phyloP scores from a whole-genome alignment of 768 basidiomycete species.

The Austroboletus eburneus region DNA sequence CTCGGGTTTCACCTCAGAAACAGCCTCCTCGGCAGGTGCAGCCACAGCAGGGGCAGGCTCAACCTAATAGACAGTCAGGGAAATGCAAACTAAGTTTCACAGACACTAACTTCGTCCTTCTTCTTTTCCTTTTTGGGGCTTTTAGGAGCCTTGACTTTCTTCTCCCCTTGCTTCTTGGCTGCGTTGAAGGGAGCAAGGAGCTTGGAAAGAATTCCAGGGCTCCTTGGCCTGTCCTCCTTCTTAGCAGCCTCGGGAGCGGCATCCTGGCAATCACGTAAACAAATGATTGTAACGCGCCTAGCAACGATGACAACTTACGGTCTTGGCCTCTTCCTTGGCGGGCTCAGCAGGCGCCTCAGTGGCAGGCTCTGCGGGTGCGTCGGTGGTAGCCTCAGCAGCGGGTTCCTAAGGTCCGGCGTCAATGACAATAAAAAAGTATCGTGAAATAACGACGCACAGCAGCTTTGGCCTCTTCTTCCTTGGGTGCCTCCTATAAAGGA shows the following conservation, averaged over 20 bases:
- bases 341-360: slow-evolving; percentile 32
- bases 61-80: slow-evolving; percentile 14
- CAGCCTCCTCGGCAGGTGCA: slow-evolving; percentile 33
- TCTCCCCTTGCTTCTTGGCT: slow-evolving; percentile 49
- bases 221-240: slow-evolving; percentile 82
- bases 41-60: slow-evolving; percentile 31
- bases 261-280: slow-evolving; percentile 17
- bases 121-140: slow-evolving; percentile 82
- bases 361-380: slow-evolving; percentile 22
- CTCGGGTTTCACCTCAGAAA: slow-evolving; percentile 25
- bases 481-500: slow-evolving; percentile 38
- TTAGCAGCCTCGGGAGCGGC: slow-evolving; percentile 47
- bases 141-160: slow-evolving; percentile 59
- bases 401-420: slow-evolving; percentile 32
- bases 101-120: slow-evolving; percentile 58
- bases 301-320: slow-evolving; percentile 27
- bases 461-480: slow-evolving; percentile 37
- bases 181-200: slow-evolving; percentile 76
- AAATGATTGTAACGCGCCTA: slow-evolving; percentile 31
- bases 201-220: slow-evolving; percentile 71
- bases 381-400: slow-evolving; percentile 25
- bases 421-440: background rate
- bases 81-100: background rate
- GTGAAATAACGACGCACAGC: slow-evolving; percentile 32
- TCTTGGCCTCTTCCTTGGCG: slow-evolving; percentile 42